Conservation (phyloP, 2,329 filamentous ascomycete genomes). For the Diplodia mutila region DNA sequence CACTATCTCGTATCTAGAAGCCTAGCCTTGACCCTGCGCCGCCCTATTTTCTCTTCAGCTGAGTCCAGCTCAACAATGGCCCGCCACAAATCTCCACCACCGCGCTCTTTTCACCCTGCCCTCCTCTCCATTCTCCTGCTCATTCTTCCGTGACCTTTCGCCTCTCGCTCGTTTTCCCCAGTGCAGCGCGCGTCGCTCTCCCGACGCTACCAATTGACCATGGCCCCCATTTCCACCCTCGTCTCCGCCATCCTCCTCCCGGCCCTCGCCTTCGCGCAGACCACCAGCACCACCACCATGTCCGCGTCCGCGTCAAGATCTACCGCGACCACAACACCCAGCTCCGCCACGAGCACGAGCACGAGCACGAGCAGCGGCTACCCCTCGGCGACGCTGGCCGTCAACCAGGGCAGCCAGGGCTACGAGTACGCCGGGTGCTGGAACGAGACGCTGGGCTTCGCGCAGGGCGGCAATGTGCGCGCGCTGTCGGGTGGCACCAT, state of each 20-base stretch:
- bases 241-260: conserved; percentile 2
- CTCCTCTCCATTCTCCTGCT: neutral
- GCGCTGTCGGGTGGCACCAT: conserved; percentile 18
- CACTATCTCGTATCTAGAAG: conserved; percentile 20
- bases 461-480: conserved; percentile 10
- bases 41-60: conserved; percentile 5
- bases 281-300: neutral
- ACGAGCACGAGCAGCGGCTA: neutral
- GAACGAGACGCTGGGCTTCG: conserved; percentile 22
- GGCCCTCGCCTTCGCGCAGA: conserved; percentile 1
- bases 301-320: neutral
- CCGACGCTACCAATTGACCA: neutral
- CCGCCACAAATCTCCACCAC: conserved; percentile 18
- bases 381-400: conserved; percentile 17
- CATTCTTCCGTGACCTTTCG: neutral
- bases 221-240: neutral
- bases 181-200: neutral
- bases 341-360: neutral
- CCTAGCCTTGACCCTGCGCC: neutral
- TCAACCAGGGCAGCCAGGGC: neutral
- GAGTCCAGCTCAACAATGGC: neutral
- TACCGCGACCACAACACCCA: neutral
- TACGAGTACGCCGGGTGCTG: conserved; percentile 24
- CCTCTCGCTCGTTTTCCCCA: neutral
- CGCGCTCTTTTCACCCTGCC: neutral